Percentiles rank a stretch among this genome's conserved stretches.
Evolutionary conservation across 1,139 yeast genomes (phyloP).

Genomic region (Ogataea hybrid): DNA sequence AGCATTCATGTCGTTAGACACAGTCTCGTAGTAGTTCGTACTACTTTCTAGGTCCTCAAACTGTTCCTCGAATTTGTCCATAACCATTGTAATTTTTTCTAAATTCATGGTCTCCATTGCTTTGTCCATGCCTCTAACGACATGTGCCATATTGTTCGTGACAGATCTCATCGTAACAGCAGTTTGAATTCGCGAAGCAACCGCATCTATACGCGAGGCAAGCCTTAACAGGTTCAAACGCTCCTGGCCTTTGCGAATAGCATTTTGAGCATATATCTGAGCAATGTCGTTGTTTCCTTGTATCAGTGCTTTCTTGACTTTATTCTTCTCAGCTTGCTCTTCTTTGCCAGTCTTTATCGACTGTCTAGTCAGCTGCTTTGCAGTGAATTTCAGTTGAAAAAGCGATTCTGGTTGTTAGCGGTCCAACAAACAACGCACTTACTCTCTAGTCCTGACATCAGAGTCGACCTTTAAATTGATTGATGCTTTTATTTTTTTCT

Average conservation of each 20-base stretch:
- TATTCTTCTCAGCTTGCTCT: slow-evolving; percentile 81
- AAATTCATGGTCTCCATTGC: slow-evolving; percentile 96
- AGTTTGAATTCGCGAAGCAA: slow-evolving; percentile 92
- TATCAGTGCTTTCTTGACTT: slow-evolving; percentile 82
- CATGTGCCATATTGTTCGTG: slow-evolving; percentile 90
- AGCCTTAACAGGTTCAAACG: slow-evolving; percentile 76
- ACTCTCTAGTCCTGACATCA: slow-evolving; percentile 53
- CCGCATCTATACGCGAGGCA: slow-evolving; percentile 92
- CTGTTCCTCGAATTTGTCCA: slow-evolving; percentile 96
- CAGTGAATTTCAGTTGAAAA: slow-evolving; percentile 72
- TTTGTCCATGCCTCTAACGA: slow-evolving; percentile 92
- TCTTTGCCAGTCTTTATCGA: slow-evolving; percentile 90
- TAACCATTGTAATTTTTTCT: slow-evolving; percentile 86
- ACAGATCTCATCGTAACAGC: slow-evolving; percentile 97
- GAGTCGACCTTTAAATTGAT: neutral
- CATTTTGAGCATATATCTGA: slow-evolving; percentile 90
- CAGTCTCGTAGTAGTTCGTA: slow-evolving; percentile 87
- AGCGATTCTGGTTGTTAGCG: slow-evolving; percentile 41
- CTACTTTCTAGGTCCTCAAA: slow-evolving; percentile 96
- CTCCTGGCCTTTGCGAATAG: slow-evolving; percentile 89
- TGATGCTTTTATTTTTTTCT: slow-evolving; percentile 1
- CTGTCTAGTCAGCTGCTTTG: slow-evolving; percentile 88
- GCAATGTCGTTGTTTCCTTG: slow-evolving; percentile 94
- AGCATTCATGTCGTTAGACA: slow-evolving; percentile 87
- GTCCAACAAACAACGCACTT: slow-evolving; percentile 25